A percentile compares a stretch with the other conserved stretches of the same genome.
These are phyloP conservation scores for Herpotrichia juniperi DNA, from an alignment of 2,329 filamentous ascomycete species.

Conservation along the genomic window DNA sequence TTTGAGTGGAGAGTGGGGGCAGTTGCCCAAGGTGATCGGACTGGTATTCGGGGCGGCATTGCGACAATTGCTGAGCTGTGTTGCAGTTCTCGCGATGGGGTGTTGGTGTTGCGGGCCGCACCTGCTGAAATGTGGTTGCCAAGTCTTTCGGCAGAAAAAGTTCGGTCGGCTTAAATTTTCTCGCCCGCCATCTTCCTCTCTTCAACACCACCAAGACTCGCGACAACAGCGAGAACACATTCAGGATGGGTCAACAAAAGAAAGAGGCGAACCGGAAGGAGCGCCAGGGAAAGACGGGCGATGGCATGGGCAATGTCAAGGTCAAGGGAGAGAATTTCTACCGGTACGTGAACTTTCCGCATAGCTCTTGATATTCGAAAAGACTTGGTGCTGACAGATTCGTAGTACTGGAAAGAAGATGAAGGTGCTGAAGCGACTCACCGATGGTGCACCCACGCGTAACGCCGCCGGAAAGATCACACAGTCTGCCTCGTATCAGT, in stretches of 20 bases:
- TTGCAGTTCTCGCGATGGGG: conserved; percentile 16
- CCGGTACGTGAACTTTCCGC: conserved; percentile 60
- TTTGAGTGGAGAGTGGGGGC: conserved; percentile 16
- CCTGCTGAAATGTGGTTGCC: conserved; percentile 27
- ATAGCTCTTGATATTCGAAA: not conserved
- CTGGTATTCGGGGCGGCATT: conserved; percentile 50
- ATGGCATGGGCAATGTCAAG: conserved; percentile 91
- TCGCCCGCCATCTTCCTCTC: conserved; percentile 6
- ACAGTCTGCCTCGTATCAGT: conserved; percentile 84
- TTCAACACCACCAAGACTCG: not conserved
- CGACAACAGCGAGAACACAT: not conserved
- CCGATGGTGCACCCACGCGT: conserved; percentile 80
- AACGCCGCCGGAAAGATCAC: conserved; percentile 85
- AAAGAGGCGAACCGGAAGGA: conserved; percentile 84
- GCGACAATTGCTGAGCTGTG: conserved; percentile 17
- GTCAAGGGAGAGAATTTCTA: conserved; percentile 99
- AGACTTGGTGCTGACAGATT: not conserved
- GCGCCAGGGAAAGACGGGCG: conserved; percentile 82
- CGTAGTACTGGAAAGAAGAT: conserved; percentile 76
- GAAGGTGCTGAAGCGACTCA: conserved; percentile 87
- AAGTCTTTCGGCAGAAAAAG: conserved; percentile 32
- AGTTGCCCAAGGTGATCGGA: conserved; percentile 43
- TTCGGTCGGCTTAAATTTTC: conserved; percentile 13
- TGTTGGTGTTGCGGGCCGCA: conserved; percentile 12
- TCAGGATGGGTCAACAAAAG: conserved; percentile 84